These are phyloP conservation scores for Aspergillus floridensis DNA, from an alignment of 2,329 filamentous ascomycete species.

Conservation along the genomic window DNA sequence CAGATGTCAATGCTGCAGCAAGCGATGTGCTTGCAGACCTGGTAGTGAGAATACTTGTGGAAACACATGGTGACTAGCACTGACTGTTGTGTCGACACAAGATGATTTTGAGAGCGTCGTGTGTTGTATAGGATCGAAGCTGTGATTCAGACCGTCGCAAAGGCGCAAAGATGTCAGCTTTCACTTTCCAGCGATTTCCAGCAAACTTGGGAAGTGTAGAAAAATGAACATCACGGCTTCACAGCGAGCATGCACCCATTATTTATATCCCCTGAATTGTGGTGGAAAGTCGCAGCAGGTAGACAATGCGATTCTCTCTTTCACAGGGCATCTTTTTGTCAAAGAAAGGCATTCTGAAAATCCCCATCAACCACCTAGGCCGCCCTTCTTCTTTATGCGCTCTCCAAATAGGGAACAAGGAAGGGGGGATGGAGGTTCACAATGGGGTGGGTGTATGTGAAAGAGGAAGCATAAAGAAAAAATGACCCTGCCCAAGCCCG, in stretches of 20 bases:
- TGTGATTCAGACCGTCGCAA: no score
- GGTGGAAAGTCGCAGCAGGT: not conserved
- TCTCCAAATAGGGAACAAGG: not conserved
- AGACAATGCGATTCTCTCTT: not conserved
- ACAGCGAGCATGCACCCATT: not conserved
- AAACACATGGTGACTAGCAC: constrained; percentile 15
- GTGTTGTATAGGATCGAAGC: no score
- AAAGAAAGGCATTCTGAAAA: not conserved
- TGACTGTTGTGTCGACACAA: not conserved
- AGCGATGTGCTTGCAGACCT: constrained; percentile 27
- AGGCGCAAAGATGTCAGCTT: no score
- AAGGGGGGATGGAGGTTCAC: no score
- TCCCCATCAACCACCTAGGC: not conserved
- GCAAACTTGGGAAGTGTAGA: no score
- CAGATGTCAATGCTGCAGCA: constrained; percentile 24
- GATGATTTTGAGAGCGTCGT: no score
- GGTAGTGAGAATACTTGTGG: constrained; percentile 26
- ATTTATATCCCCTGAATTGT: not conserved
- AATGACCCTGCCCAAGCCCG: not conserved
- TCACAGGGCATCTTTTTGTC: not conserved
- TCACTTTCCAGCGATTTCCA: no score
- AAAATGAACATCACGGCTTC: no score
- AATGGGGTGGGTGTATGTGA: not conserved
- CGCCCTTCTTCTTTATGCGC: not conserved
- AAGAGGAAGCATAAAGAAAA: not conserved